phyloP scores from a whole-genome alignment of 768 basidiomycete genomes.

The Podaxis sp. region DNA sequence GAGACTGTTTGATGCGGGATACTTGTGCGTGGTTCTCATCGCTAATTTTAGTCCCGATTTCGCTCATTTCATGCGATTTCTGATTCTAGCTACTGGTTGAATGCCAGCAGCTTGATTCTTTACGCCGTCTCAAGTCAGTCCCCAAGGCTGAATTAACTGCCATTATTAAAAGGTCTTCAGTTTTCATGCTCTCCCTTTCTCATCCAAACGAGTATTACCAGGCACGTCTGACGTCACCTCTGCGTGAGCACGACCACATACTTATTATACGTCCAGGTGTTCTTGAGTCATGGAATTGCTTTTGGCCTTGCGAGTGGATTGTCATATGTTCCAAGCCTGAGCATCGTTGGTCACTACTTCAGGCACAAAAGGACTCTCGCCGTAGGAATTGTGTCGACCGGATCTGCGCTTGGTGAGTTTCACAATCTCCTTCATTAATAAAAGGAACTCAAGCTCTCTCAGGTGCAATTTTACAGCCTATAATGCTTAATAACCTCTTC shows the following conservation, averaged over 20 bases:
- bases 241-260: no score
- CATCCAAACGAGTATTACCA: conserved; percentile 36
- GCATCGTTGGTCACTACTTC: conserved; percentile 56
- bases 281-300: conserved; percentile 50
- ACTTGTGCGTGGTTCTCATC: conserved; percentile 37
- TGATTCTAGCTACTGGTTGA: conserved; percentile 23
- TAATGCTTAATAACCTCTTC: conserved; percentile 55
- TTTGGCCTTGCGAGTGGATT: conserved; percentile 50
- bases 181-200: conserved; percentile 35
- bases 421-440: not conserved
- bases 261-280: conserved; percentile 34
- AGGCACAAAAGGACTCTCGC: conserved; percentile 44
- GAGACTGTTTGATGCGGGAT: conserved; percentile 50
- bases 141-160: not conserved
- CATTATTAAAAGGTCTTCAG: conserved; percentile 18
- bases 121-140: conserved; percentile 30
- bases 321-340: conserved; percentile 44
- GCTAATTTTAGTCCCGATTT: not conserved
- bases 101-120: conserved; percentile 22
- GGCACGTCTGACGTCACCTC: conserved; percentile 18
- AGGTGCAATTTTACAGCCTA: conserved; percentile 57
- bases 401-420: conserved; percentile 29
- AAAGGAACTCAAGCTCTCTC: not conserved
- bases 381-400: conserved; percentile 46
- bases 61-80: not conserved